phyloP scores from a whole-genome alignment of 805 yeast genomes.

The Metschnikowia noctiluminum region DNA sequence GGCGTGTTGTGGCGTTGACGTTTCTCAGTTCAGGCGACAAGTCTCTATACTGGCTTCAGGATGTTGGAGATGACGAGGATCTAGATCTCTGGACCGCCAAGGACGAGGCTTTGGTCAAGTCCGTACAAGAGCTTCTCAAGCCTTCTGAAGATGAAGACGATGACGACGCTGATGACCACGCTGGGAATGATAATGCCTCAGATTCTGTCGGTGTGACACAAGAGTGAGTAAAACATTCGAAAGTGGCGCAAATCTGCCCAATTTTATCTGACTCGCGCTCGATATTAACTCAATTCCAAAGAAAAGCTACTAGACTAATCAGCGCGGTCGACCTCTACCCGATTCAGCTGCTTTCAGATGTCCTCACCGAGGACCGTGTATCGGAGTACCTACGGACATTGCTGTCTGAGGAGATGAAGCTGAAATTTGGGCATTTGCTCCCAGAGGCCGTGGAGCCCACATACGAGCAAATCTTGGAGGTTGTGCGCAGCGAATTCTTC shows the following conservation, averaged over 20 bases:
- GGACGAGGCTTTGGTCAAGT: slow-evolving; percentile 46
- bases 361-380: slow-evolving; percentile 30
- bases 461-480: slow-evolving; percentile 37
- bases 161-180: slow-evolving; percentile 16
- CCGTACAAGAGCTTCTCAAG: slow-evolving; percentile 17
- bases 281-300: neutral
- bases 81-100: slow-evolving; percentile 53
- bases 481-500: slow-evolving; percentile 49
- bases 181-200: too few relatives aligned
- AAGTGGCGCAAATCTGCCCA: too few relatives aligned
- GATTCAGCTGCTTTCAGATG: slow-evolving; percentile 23
- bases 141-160: slow-evolving; percentile 18
- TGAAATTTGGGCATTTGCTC: slow-evolving; percentile 31
- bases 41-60: slow-evolving; percentile 74
- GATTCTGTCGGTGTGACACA: slow-evolving; percentile 5
- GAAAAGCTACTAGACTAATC: neutral
- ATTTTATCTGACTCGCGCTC: too few relatives aligned
- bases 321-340: slow-evolving; percentile 8
- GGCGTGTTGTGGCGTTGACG: slow-evolving; percentile 69
- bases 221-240: slow-evolving; percentile 8
- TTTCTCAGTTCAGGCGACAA: slow-evolving; percentile 62
- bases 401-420: slow-evolving; percentile 26
- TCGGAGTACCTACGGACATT: slow-evolving; percentile 30
- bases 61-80: slow-evolving; percentile 61
- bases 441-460: slow-evolving; percentile 42